A percentile compares a stretch with the other conserved stretches of the same genome.
phyloP scores from a whole-genome alignment of 805 yeast genomes.

The Pichia insulana region DNA sequence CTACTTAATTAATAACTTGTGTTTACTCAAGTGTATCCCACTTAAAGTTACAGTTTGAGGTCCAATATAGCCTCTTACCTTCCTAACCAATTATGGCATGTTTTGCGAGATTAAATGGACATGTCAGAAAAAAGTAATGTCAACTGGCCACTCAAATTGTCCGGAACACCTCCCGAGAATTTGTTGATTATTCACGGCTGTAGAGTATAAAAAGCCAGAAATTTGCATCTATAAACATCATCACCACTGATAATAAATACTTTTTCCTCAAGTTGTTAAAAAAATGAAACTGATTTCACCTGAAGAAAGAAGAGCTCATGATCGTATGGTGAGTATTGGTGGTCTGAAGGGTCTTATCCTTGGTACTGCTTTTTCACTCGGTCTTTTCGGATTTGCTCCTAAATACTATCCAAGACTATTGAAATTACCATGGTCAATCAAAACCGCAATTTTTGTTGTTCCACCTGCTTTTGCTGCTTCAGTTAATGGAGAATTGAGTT shows the following conservation, averaged over 20 bases:
- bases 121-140: too few species aligned
- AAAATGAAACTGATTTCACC: slow-evolving; percentile 16
- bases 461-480: slow-evolving; percentile 60
- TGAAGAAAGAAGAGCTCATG: slow-evolving; percentile 17
- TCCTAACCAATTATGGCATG: neutral
- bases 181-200: too few species aligned
- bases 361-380: slow-evolving; percentile 50
- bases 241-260: too few species aligned
- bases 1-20: too few species aligned
- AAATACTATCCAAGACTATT: slow-evolving; percentile 35
- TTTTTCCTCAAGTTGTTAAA: neutral
- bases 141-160: too few species aligned
- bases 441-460: slow-evolving; percentile 56
- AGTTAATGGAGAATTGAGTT: slow-evolving; percentile 63
- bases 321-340: slow-evolving; percentile 8
- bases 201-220: too few species aligned
- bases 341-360: slow-evolving; percentile 17
- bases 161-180: too few species aligned
- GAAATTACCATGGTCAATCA: slow-evolving; percentile 44
- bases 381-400: slow-evolving; percentile 44
- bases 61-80: too few species aligned
- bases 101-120: too few species aligned
- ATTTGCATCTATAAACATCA: too few species aligned
- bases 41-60: too few species aligned
- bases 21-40: neutral